Evolutionary conservation across 2,329 filamentous ascomycete species (phyloP), one percentile per base, ranked within the genome.

Genomic region (Colletotrichum spinosum): DNA sequence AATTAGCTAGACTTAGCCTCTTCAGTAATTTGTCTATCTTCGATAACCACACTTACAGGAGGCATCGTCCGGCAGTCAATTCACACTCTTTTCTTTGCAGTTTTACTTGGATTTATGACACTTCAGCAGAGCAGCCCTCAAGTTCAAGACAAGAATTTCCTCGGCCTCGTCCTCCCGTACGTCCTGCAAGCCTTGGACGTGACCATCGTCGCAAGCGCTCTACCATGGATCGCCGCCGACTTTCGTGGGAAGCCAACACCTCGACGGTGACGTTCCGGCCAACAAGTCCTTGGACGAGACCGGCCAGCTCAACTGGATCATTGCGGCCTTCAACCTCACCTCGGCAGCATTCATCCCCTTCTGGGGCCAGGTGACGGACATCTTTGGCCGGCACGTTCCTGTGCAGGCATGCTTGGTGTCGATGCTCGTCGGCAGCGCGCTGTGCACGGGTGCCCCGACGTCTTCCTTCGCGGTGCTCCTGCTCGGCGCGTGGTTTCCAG

Each of bases 291-390:
- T 39, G 64, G 83, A 81, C 65, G 73, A 87, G 71, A 72, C 87
- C 5, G 81, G 84, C 15, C 84, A 89, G 69, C 80, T 90, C 2
- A 91, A 90, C 71, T 91, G 88, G 88, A 90, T 92, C 71, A 85
- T 91, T 15, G 89, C 89, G 0, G 81, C 88, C 7, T 92, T 91
- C 75, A 91, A 88, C 56, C 79, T 92, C 12, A 89, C 88, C 0
- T 90, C 11, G 89, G 90, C 5, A 88, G 85, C 49, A 15, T 15
- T 15, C 15, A 15, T 15, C 15, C 15, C 15, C 15, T 15, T 15
- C 15, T 15, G 15, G 15, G 15, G 15, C 15, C 15, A 15, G 15
- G 15, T 15, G 15, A 2, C 15, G 15, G 15, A 15, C 15, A 15
- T 15, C 15, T 15, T 15, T 15, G 15, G 15, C 15, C 15, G 15